Conservation (phyloP, 2,329 filamentous ascomycete species). For the Coniella lustricola region DNA sequence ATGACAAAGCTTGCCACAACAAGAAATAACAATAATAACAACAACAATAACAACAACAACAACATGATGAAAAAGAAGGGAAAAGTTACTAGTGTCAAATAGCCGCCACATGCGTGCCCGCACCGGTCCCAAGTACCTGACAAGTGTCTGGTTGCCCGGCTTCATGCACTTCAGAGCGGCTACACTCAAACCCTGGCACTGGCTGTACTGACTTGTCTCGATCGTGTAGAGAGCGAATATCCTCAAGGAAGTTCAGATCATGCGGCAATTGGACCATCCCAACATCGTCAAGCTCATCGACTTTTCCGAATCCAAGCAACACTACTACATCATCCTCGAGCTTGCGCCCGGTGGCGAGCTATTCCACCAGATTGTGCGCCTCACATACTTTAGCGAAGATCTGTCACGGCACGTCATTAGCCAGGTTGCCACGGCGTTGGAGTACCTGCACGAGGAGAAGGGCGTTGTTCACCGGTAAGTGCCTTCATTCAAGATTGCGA, state of each 20-base stretch:
- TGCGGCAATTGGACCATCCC: constrained; percentile 92
- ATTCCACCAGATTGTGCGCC: constrained; percentile 95
- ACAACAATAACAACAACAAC: not conserved
- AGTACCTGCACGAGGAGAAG: constrained; percentile 89
- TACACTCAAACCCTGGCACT: constrained; percentile 2
- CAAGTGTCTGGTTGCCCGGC: constrained; percentile 16
- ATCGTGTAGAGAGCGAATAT: constrained; percentile 80
- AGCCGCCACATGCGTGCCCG: too few species aligned
- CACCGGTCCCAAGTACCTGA: constrained; percentile 16
- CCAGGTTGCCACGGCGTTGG: constrained; percentile 89
- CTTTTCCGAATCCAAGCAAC: constrained; percentile 87
- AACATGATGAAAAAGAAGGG: not conserved
- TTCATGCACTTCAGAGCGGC: not conserved
- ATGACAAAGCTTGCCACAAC: too few species aligned
- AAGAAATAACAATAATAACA: too few species aligned
- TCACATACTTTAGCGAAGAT: constrained; percentile 98
- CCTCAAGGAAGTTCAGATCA: constrained; percentile 96
- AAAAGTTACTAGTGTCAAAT: too few species aligned
- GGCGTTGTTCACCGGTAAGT: constrained; percentile 94
- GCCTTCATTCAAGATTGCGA: not conserved
- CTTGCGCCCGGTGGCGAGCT: constrained; percentile 91
- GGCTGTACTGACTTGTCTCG: constrained; percentile 21
- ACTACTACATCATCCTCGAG: constrained; percentile 96
- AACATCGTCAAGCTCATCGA: constrained; percentile 93
- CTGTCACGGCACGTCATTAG: constrained; percentile 89